These are phyloP conservation scores for Alternaria novae-zelandiae DNA, from an alignment of 2,329 filamentous ascomycete genomes.

Conservation along the genomic window DNA sequence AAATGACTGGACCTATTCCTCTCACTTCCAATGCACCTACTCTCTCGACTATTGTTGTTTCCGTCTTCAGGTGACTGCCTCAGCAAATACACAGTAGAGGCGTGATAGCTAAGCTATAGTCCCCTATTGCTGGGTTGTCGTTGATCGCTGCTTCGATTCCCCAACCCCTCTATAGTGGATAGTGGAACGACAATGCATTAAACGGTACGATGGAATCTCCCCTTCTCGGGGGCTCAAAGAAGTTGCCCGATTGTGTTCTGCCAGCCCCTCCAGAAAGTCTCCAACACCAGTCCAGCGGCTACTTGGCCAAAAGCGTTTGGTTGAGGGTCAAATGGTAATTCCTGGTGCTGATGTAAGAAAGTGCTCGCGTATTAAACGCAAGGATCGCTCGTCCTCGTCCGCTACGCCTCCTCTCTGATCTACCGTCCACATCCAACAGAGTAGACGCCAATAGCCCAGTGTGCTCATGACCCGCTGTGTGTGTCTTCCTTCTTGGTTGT, in stretches of 20 bases:
- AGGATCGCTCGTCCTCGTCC: neutral
- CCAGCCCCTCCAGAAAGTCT: neutral
- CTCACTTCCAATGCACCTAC: neutral
- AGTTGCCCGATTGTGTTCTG: neutral
- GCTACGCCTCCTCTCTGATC: neutral
- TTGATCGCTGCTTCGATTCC: neutral
- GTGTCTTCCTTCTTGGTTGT: conserved; percentile 1
- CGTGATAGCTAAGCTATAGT: neutral
- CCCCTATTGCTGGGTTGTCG: neutral
- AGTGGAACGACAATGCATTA: neutral
- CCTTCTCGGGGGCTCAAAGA: neutral
- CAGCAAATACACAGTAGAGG: neutral
- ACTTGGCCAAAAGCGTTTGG: neutral
- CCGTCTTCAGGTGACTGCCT: neutral
- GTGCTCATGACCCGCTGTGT: neutral
- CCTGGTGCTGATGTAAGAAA: neutral
- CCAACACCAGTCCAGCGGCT: neutral
- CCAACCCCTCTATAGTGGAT: neutral
- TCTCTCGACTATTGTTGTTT: neutral
- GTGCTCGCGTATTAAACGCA: neutral
- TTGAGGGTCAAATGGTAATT: neutral
- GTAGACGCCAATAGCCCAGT: neutral
- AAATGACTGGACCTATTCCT: neutral
- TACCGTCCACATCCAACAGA: neutral
- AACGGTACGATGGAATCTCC: neutral